Conservation (phyloP, 345 rosid species). For the Eucalyptus globulus region DNA sequence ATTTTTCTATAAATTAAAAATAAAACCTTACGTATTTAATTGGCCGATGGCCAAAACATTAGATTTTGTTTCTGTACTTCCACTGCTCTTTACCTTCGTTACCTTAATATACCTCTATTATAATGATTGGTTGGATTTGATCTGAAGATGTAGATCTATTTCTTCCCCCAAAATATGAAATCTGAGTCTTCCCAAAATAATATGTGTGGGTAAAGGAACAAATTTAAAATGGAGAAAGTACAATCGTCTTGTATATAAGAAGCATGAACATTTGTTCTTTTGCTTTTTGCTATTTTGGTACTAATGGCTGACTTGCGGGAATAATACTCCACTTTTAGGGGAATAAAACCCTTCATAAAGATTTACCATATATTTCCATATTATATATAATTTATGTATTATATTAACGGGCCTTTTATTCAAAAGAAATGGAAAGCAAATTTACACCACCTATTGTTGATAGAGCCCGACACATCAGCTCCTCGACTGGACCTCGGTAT, state of each 20-base stretch:
- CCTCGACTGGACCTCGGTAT: background rate
- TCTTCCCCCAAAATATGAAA: background rate
- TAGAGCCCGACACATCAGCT: background rate
- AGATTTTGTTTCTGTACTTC: background rate
- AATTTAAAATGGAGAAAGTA: background rate
- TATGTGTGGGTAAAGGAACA: background rate
- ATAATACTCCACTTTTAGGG: background rate
- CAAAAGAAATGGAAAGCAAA: background rate
- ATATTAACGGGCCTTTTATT: background rate
- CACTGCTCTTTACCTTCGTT: background rate
- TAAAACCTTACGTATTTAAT: background rate
- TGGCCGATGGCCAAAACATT: background rate
- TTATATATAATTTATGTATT: background rate
- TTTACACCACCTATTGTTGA: background rate
- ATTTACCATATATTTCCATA: background rate
- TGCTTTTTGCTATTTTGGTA: background rate
- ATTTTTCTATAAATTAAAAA: background rate
- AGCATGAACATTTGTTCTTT: background rate
- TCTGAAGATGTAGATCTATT: background rate
- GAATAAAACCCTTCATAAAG: background rate
- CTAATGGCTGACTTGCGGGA: background rate
- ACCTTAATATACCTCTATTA: background rate
- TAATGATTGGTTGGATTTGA: background rate
- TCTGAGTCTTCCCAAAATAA: background rate
- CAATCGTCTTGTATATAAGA: background rate